A percentile compares a stretch with the other conserved stretches of the same genome.
Conservation (phyloP, 345 rosid species). For the Lenwebbia sp. region DNA sequence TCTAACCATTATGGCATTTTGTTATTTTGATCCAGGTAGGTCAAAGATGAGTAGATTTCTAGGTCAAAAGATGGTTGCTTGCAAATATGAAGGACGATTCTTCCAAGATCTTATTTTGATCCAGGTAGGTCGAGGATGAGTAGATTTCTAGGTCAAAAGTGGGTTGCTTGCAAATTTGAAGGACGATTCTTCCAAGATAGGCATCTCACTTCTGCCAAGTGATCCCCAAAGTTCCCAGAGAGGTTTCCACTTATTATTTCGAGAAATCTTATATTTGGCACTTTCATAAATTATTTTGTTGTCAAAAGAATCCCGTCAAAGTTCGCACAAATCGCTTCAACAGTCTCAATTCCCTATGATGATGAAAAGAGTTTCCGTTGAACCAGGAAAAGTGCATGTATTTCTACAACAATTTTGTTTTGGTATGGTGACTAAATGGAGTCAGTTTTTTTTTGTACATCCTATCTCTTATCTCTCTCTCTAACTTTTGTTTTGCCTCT, state of each 20-base stretch:
- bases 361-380: neutral
- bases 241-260: neutral
- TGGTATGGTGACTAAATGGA: too few species aligned
- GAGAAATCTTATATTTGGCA: neutral
- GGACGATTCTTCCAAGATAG: neutral
- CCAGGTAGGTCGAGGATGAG: neutral
- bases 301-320: neutral
- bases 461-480: too few species aligned
- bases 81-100: too few species aligned
- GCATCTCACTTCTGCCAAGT: neutral
- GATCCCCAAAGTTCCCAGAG: neutral
- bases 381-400: neutral
- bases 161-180: neutral
- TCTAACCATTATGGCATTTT: too few species aligned
- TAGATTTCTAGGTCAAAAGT: neutral
- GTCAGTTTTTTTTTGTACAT: too few species aligned
- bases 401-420: too few species aligned
- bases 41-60: too few species aligned
- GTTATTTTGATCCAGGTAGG: too few species aligned
- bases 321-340: neutral
- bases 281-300: neutral
- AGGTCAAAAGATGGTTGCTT: too few species aligned
- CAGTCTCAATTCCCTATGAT: neutral
- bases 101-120: too few species aligned
- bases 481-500: rapidly evolving